Evolutionary conservation across 495 filamentous ascomycete genomes (phyloP).

Genomic region (Aspergillus ostianus): DNA sequence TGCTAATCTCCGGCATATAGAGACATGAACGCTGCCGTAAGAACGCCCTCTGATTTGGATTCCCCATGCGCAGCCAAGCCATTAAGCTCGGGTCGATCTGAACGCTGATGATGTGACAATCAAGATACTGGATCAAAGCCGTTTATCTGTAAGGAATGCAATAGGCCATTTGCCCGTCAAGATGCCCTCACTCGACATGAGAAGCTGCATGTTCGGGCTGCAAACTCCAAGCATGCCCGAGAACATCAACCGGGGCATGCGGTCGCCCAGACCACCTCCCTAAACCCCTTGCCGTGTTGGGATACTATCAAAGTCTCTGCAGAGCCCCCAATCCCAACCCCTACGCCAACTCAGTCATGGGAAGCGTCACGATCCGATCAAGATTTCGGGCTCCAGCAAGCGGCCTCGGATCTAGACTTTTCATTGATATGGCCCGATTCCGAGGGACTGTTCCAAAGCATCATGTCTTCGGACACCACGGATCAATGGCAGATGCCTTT

Average conservation of each 20-base stretch:
- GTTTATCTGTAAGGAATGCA: conserved; percentile 43
- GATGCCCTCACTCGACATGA: conserved; percentile 50
- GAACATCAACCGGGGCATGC: conserved; percentile 17
- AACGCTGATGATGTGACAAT: conserved; percentile 19
- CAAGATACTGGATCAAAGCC: conserved; percentile 50
- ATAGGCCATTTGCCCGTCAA: conserved; percentile 45
- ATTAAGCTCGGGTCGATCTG: neutral
- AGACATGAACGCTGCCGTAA: conserved; percentile 52
- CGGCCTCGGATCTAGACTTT: conserved; percentile 40
- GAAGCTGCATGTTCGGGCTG: conserved; percentile 41
- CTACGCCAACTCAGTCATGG: conserved; percentile 28
- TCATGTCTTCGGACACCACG: conserved; percentile 41
- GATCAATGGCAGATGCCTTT: conserved; percentile 50
- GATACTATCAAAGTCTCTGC: conserved; percentile 27
- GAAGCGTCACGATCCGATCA: conserved; percentile 22
- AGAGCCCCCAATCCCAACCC: conserved; percentile 20
- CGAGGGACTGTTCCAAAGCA: conserved; percentile 46
- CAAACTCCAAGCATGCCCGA: conserved; percentile 25
- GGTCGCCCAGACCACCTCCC: conserved; percentile 19
- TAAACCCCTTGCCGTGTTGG: conserved; percentile 28
- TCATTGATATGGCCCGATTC: conserved; percentile 49
- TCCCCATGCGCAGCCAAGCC: neutral
- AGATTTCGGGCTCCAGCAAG: conserved; percentile 26
- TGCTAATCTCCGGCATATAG: conserved; percentile 29
- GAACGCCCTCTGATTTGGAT: conserved; percentile 15